A percentile compares a stretch with the other conserved stretches of the same genome.
These are phyloP conservation scores for Heliosperma pusillum DNA, from an alignment of 148 eudicot genomes.

Conservation along the genomic window DNA sequence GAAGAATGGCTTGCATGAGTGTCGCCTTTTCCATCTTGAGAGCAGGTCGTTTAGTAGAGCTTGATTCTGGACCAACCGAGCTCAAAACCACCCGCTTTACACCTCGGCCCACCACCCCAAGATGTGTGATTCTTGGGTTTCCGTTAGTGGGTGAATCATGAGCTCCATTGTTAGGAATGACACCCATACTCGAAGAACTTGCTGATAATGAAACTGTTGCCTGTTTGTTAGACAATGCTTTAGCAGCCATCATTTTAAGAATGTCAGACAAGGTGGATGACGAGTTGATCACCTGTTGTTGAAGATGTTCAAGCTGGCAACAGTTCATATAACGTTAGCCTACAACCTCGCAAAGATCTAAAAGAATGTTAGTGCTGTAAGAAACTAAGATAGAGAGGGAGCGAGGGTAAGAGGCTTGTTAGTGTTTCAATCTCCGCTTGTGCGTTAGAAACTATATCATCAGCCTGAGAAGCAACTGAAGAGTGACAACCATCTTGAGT, in stretches of 20 bases:
- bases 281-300: conserved; percentile 64
- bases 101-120: conserved; percentile 89
- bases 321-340: conserved; percentile 11
- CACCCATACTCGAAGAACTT: conserved; percentile 52
- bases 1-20: conserved; percentile 41
- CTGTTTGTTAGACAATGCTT: conserved; percentile 45
- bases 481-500: conserved; percentile 31
- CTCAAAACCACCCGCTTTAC: conserved; percentile 65
- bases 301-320: conserved; percentile 88
- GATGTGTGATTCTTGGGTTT: conserved; percentile 63
- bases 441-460: conserved; percentile 41
- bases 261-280: conserved; percentile 67
- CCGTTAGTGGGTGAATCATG: conserved; percentile 63
- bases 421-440: conserved; percentile 71
- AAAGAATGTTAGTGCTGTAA: neutral
- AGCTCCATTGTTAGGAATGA: conserved; percentile 35
- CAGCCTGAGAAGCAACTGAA: conserved; percentile 35
- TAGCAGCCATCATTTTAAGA: conserved; percentile 55
- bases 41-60: conserved; percentile 52
- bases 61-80: conserved; percentile 37
- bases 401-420: conserved; percentile 46
- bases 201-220: conserved; percentile 11
- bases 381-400: no score
- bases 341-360: neutral
- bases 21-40: conserved; percentile 33